Evolutionary conservation across 352 stramenopile genomes (phyloP).

Genomic region (Phytopythium kandeliae): DNA sequence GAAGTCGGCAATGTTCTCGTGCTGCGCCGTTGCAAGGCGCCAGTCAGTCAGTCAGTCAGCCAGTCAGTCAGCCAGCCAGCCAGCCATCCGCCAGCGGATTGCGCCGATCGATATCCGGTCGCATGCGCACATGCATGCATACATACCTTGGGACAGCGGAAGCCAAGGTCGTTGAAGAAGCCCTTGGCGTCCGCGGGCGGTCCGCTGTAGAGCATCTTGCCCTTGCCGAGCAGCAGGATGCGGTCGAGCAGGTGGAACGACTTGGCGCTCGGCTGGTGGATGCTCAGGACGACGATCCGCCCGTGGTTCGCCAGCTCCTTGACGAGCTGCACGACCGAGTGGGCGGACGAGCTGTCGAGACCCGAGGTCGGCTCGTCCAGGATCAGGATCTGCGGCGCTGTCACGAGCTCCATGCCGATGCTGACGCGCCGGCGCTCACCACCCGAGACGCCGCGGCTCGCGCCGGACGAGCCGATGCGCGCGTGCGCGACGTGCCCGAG

Average conservation of each 20-base stretch:
- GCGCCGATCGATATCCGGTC: too few relatives aligned
- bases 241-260: conserved; percentile 90
- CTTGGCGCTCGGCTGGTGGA: conserved; percentile 88
- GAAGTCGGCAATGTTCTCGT: conserved; percentile 82
- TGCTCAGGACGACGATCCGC: conserved; percentile 78
- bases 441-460: conserved; percentile 86
- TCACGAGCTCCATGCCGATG: conserved; percentile 93
- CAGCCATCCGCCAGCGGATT: too few relatives aligned
- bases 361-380: conserved; percentile 92
- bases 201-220: conserved; percentile 61
- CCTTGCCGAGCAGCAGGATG: conserved; percentile 87
- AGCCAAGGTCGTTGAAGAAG: conserved; percentile 62
- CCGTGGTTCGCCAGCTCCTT: conserved; percentile 76
- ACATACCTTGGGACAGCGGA: conserved; percentile 54
- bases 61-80: too few relatives aligned
- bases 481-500: conserved; percentile 58
- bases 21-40: too few relatives aligned
- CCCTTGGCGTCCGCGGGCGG: conserved; percentile 35
- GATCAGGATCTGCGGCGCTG: conserved; percentile 80
- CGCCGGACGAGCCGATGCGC: conserved; percentile 41
- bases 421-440: conserved; percentile 91
- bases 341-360: conserved; percentile 87
- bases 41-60: too few relatives aligned
- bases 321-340: conserved; percentile 89
- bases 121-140: too few relatives aligned